Evolutionary conservation across 768 basidiomycete species (phyloP).

Genomic region (Kwoniella europaea): DNA sequence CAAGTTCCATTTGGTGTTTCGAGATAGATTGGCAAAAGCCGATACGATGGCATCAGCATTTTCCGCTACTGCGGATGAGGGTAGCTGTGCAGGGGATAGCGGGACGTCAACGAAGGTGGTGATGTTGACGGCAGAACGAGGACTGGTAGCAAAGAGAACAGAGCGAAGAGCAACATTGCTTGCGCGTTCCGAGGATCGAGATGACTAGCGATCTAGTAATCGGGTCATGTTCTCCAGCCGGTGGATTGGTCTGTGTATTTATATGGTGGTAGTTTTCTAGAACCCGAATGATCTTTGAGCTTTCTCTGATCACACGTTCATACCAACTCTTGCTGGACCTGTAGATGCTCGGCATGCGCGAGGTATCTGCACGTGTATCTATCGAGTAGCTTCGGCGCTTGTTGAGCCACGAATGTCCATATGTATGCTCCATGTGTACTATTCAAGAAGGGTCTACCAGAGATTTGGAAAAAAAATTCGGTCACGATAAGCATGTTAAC

Average conservation of each 20-base stretch:
- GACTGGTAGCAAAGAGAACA: neutral
- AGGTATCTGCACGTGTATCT: no score
- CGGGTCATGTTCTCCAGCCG: no score
- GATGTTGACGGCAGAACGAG: neutral
- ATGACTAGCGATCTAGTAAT: no score
- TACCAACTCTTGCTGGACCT: no score
- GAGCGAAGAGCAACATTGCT: neutral
- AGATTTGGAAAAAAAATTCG: neutral
- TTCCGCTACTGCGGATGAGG: slow-evolving; percentile 13
- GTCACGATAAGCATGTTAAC: neutral
- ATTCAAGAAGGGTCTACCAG: neutral
- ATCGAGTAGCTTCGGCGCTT: no score
- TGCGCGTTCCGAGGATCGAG: neutral
- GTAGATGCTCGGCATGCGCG: no score
- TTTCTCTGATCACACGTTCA: no score
- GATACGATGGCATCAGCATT: slow-evolving; percentile 29
- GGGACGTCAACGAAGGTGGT: neutral
- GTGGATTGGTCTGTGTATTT: no score
- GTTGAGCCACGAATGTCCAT: no score
- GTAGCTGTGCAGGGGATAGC: slow-evolving; percentile 19
- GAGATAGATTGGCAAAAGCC: slow-evolving; percentile 24
- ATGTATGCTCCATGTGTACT: no score
- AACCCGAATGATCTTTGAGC: no score
- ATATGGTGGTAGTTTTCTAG: no score
- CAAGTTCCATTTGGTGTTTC: slow-evolving; percentile 28